Evolutionary conservation across 495 filamentous ascomycete species (phyloP).

Genomic region (Terfezia claveryi): DNA sequence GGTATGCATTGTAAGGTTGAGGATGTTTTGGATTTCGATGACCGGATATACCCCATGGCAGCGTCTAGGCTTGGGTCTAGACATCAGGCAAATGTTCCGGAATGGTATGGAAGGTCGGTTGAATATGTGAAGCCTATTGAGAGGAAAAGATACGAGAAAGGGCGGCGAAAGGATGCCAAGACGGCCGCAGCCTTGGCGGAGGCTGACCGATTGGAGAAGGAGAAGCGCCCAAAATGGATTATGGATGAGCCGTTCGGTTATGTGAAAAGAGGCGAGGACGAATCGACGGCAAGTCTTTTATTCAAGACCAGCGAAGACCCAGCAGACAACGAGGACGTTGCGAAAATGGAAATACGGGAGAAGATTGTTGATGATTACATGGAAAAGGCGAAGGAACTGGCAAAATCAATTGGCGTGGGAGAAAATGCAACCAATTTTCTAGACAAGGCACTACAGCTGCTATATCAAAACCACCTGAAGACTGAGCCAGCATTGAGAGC

Average conservation of each 20-base stretch:
- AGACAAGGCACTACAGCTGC: conserved; percentile 58
- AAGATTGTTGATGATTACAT: conserved; percentile 52
- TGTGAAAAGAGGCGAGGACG: conserved; percentile 60
- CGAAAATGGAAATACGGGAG: conserved; percentile 26
- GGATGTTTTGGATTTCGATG: conserved; percentile 91
- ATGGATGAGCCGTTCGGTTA: conserved; percentile 81
- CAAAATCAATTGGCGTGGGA: conserved; percentile 39
- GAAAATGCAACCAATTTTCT: conserved; percentile 59
- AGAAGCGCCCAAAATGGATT: conserved; percentile 75
- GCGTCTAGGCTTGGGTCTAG: conserved; percentile 79
- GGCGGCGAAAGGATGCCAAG: conserved; percentile 46
- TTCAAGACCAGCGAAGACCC: conserved; percentile 31
- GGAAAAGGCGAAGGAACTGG: conserved; percentile 37
- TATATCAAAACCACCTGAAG: conserved; percentile 52
- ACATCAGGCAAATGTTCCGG: conserved; percentile 67
- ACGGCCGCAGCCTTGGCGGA: conserved; percentile 66
- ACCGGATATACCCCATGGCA: conserved; percentile 89
- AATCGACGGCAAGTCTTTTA: conserved; percentile 30
- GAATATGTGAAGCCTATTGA: conserved; percentile 76
- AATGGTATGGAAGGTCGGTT: conserved; percentile 69
- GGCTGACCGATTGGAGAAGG: conserved; percentile 51
- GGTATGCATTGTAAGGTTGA: conserved; percentile 92
- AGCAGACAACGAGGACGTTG: conserved; percentile 25
- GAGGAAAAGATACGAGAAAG: conserved; percentile 53
- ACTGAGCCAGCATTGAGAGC: conserved; percentile 47